Evolutionary conservation across 495 filamentous ascomycete genomes (phyloP).

Genomic region (Chaetomidium leptoderma): DNA sequence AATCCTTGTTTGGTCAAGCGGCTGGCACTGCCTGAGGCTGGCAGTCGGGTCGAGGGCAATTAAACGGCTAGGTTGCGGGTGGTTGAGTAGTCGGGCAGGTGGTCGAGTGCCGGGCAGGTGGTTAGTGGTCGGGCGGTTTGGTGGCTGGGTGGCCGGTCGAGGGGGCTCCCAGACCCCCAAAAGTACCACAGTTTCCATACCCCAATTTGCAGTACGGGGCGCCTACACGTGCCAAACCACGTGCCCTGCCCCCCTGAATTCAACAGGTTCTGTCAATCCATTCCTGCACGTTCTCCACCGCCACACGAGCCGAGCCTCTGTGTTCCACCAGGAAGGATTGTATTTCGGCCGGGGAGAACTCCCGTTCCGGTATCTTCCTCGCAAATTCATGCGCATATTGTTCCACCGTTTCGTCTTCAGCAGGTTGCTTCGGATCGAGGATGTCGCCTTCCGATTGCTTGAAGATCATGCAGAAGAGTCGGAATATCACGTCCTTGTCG

Average conservation of each 20-base stretch:
- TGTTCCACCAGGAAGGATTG: constrained; percentile 12
- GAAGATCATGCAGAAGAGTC: constrained; percentile 12
- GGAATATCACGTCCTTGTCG: constrained; percentile 21
- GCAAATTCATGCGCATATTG: constrained; percentile 9
- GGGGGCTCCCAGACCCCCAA: too few species aligned
- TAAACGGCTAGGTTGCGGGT: too few species aligned
- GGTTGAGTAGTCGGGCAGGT: too few species aligned
- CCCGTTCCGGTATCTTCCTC: constrained; percentile 2
- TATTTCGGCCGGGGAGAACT: constrained; percentile 17
- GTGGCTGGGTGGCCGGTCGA: too few species aligned
- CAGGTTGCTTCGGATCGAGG: constrained; percentile 1
- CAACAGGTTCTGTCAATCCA: constrained; percentile 9
- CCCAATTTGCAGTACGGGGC: too few species aligned
- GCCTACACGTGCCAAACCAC: too few species aligned
- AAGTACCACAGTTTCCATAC: too few species aligned
- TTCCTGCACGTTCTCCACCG: constrained; percentile 13
- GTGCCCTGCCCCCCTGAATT: not conserved
- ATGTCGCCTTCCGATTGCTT: constrained; percentile 8
- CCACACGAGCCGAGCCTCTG: constrained; percentile 6
- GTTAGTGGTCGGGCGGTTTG: too few species aligned
- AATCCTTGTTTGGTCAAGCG: too few species aligned
- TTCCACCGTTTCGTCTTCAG: constrained; percentile 10
- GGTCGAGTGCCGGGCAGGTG: too few species aligned
- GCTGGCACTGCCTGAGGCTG: too few species aligned
- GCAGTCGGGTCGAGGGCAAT: too few species aligned